Conservation (phyloP, 2,329 filamentous ascomycete genomes). For the Cercospora zeae-maydis region DNA sequence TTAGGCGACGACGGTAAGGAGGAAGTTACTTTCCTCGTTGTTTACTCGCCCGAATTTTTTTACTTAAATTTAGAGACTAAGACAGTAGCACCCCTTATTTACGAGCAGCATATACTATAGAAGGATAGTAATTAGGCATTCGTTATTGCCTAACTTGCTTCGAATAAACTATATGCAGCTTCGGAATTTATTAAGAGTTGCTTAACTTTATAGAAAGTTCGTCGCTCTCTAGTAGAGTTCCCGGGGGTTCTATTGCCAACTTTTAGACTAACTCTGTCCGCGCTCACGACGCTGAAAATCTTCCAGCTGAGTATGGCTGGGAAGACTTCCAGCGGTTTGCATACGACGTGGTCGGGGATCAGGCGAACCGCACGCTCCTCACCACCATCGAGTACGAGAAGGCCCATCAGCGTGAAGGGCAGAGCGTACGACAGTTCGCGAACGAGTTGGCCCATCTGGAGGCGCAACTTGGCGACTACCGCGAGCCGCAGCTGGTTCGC, state of each 20-base stretch:
- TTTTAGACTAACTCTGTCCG: conserved; percentile 56
- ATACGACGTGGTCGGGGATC: too few species aligned
- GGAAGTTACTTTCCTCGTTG: conserved; percentile 30
- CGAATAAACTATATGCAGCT: neutral
- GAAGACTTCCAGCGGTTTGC: too few species aligned
- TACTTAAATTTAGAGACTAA: neutral
- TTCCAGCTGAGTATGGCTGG: too few species aligned
- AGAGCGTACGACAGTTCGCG: too few species aligned
- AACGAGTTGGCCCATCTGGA: too few species aligned
- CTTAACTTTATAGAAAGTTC: neutral
- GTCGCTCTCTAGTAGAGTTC: conserved; percentile 54
- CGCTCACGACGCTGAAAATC: too few species aligned
- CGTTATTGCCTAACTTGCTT: conserved; percentile 16
- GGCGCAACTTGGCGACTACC: too few species aligned
- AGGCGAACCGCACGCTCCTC: too few species aligned
- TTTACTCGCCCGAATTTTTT: neutral
- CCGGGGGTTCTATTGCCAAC: conserved; percentile 57
- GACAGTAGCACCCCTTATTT: neutral
- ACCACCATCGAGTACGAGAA: too few species aligned
- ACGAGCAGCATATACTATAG: neutral
- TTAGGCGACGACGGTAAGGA: conserved; percentile 23
- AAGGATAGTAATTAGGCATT: conserved; percentile 11
- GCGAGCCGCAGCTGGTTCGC: too few species aligned
- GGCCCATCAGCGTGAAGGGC: too few species aligned
- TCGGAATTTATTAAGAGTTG: conserved; percentile 3